Conservation (phyloP, 1,139 yeast species). For the Pichia sp. region DNA sequence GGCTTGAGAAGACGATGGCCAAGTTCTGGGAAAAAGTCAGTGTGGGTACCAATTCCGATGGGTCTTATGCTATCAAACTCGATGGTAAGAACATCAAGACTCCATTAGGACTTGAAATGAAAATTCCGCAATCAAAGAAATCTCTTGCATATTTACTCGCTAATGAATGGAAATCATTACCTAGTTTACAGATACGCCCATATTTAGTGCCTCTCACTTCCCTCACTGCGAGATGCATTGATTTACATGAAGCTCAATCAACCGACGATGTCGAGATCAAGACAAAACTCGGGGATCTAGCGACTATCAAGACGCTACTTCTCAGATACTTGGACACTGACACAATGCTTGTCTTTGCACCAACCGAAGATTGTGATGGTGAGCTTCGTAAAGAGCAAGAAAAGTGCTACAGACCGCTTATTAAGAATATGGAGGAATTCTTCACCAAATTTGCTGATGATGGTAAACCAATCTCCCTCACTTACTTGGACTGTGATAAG, state of each 20-base stretch:
- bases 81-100: constrained; percentile 78
- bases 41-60: constrained; percentile 28
- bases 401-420: constrained; percentile 66
- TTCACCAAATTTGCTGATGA: constrained; percentile 41
- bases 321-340: constrained; percentile 89
- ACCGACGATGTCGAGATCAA: constrained; percentile 39
- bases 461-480: constrained; percentile 34
- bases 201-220: constrained; percentile 84
- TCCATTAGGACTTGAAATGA: constrained; percentile 68
- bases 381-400: constrained; percentile 69
- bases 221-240: constrained; percentile 78
- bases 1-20: constrained; percentile 60
- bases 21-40: constrained; percentile 84
- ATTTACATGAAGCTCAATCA: constrained; percentile 38
- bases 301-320: constrained; percentile 47
- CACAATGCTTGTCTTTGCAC: constrained; percentile 80
- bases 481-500: constrained; percentile 68
- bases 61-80: constrained; percentile 40
- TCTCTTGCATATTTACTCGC: constrained; percentile 67
- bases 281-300: constrained; percentile 54
- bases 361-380: constrained; percentile 80
- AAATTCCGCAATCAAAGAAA: constrained; percentile 54
- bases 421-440: constrained; percentile 54
- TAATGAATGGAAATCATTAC: constrained; percentile 82
- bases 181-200: constrained; percentile 67